Conservation (phyloP, 768 basidiomycete species). For the Atractiella rhizophila region DNA sequence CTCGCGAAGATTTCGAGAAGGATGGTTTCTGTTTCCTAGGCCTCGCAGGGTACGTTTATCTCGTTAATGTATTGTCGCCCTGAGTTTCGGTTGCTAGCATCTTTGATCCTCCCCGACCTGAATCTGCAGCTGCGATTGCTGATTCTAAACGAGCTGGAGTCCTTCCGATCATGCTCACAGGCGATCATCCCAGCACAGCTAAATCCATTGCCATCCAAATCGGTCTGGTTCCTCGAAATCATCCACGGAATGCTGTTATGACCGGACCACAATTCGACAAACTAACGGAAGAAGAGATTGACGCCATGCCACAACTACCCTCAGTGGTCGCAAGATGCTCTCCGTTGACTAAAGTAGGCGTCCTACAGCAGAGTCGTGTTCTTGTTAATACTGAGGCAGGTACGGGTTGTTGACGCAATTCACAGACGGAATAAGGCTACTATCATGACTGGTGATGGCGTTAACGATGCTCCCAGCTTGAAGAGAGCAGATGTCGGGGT, state of each 20-base stretch:
- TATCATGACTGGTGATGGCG: constrained; percentile 43
- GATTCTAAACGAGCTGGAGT: constrained; percentile 23
- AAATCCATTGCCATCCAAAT: constrained; percentile 38
- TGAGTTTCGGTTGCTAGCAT: not conserved
- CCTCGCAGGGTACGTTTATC: constrained; percentile 21
- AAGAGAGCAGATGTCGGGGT: constrained; percentile 30
- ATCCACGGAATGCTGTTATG: constrained; percentile 23
- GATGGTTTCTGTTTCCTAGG: constrained; percentile 22
- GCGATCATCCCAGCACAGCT: constrained; percentile 32
- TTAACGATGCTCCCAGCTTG: constrained; percentile 35
- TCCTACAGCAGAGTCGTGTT: constrained; percentile 28
- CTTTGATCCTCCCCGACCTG: constrained; percentile 22
- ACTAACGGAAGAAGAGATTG: constrained; percentile 28
- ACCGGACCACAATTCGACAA: constrained; percentile 23
- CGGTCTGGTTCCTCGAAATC: constrained; percentile 27
- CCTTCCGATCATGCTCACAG: constrained; percentile 31
- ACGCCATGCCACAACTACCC: constrained; percentile 27
- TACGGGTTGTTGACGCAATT: constrained; percentile 37
- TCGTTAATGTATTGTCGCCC: not conserved
- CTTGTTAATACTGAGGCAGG: too few species aligned
- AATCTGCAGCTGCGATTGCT: constrained; percentile 22
- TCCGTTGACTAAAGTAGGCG: constrained; percentile 18
- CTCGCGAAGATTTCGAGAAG: constrained; percentile 21
- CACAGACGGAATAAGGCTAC: constrained; percentile 32
- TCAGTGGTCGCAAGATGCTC: constrained; percentile 21